phyloP scores from a whole-genome alignment of 75 land plant genomes.

The Larix kaempferi region DNA sequence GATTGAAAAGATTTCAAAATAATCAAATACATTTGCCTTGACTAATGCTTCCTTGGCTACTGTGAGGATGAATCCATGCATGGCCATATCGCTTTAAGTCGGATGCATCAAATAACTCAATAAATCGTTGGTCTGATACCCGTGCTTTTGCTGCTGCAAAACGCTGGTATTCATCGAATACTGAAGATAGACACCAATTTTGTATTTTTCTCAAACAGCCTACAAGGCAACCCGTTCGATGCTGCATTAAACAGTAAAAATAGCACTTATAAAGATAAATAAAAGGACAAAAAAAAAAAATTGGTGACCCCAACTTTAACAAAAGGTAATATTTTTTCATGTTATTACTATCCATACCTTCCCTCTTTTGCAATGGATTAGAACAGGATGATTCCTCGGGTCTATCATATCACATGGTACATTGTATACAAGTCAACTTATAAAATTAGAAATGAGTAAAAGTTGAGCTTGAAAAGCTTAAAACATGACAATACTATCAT shows the following conservation, averaged over 20 bases:
- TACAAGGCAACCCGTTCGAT: constrained; percentile 86
- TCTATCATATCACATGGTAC: constrained; percentile 64
- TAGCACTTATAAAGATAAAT: not conserved
- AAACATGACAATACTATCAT: constrained; percentile 1
- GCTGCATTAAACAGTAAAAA: constrained; percentile 38
- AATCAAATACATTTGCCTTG: not conserved
- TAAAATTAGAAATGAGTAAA: not conserved
- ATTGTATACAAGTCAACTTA: not conserved
- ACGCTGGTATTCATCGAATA: constrained; percentile 89
- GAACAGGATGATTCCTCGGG: constrained; percentile 75
- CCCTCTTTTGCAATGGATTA: constrained; percentile 91
- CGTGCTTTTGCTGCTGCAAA: constrained; percentile 90
- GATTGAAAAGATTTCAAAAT: not conserved
- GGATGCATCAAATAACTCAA: constrained; percentile 79
- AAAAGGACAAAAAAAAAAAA: not conserved
- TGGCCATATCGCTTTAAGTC: constrained; percentile 32
- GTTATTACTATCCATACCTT: constrained; percentile 49
- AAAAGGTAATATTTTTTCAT: not conserved
- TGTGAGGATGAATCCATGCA: not conserved
- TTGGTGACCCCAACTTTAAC: not conserved
- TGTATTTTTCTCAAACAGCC: constrained; percentile 87
- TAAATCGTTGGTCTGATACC: constrained; percentile 81
- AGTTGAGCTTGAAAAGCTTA: not conserved
- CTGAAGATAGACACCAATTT: constrained; percentile 72
- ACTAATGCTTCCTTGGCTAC: constrained; percentile 4